Base-by-base conservation (phyloP, 345 rosid genomes). In the Carallia pectinifolia region DNA sequence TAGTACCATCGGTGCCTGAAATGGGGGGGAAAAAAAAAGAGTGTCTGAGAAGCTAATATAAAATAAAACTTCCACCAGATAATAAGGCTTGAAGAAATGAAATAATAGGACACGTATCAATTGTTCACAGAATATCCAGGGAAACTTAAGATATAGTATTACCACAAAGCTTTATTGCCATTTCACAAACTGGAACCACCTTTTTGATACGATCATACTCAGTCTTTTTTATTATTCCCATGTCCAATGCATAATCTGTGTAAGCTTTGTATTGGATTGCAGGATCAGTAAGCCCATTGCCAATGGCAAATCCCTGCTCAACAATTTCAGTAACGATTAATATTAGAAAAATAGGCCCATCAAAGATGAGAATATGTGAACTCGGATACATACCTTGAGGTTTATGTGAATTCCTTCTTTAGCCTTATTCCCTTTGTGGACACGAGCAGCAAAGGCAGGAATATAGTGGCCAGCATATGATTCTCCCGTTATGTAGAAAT, bases 391-490 rank as follows among this genome's bases (percentile, higher is more conserved):
- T 77, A 82, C 99, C 99, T 92, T 96, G 10, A 96, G 87, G 74
- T 96, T 90, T 74, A 96, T 71, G 67, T 87, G 97, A 71, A 87
- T 77, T 62, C 99, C 99, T 67, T 89, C 94, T 53, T 88, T 84
- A 81, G 91, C 97, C 80, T 92, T 90, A 87, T 96, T 96, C 80
- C 96, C 99, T 74, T 1, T 74, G 84, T 92, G 91, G 76, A 96
- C 88, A 58, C 98, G 88, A 67, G 96, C 69, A 79, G 99, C 99
- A 82, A 96, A 83, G 69, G 99, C 98, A 27, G 98, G 99, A 74
- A 96, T 96, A 65, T 96, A 96, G 83, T 96, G 99, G 70, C 99
- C 99, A 77, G 98, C 98, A 81, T 92, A 96, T 71, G 99, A 96
- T 81, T 96, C 99, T 65, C 98, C 99, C 16, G 99, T 96, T 54